A percentile compares a stretch with the other conserved stretches of the same genome.
phyloP scores from a whole-genome alignment of 306 rosid species.

The Citrullus mucosospermus region DNA sequence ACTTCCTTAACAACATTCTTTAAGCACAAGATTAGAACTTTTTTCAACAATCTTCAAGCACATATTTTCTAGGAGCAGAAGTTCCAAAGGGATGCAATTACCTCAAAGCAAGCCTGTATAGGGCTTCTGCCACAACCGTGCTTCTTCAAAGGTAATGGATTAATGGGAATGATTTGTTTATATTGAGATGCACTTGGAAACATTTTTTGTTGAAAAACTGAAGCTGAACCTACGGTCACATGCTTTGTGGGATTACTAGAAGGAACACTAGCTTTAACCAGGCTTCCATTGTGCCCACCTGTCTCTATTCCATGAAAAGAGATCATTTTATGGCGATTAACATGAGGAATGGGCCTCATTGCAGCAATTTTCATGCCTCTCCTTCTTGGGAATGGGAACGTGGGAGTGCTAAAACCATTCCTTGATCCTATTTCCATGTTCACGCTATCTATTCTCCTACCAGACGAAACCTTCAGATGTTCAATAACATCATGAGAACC shows the following conservation, averaged over 20 bases:
- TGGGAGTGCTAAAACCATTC: conserved; percentile 50
- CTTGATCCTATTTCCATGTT: conserved; percentile 21
- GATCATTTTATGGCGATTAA: conserved; percentile 63
- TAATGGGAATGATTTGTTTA: conserved; percentile 89
- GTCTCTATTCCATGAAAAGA: conserved; percentile 63
- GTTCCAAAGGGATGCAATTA: conserved; percentile 20
- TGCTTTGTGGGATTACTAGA: conserved; percentile 51
- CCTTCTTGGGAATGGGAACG: conserved; percentile 54
- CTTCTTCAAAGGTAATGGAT: conserved; percentile 87
- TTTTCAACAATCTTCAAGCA: background rate
- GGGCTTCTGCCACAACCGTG: conserved; percentile 87
- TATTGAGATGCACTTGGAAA: conserved; percentile 68
- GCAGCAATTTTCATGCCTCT: conserved; percentile 85
- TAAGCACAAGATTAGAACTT: background rate
- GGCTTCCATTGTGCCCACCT: conserved; percentile 57
- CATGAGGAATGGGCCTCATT: conserved; percentile 94
- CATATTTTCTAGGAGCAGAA: background rate
- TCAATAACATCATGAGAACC: conserved; percentile 19
- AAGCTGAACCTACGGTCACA: conserved; percentile 50
- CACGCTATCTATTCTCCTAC: conserved; percentile 25
- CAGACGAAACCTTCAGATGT: conserved; percentile 15
- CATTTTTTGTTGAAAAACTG: conserved; percentile 70
- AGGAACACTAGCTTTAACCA: conserved; percentile 45
- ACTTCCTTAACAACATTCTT: background rate
- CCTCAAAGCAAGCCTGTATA: conserved; percentile 79